Base-by-base conservation (phyloP, 441 rosid genomes). In the Jatropha multifida region DNA sequence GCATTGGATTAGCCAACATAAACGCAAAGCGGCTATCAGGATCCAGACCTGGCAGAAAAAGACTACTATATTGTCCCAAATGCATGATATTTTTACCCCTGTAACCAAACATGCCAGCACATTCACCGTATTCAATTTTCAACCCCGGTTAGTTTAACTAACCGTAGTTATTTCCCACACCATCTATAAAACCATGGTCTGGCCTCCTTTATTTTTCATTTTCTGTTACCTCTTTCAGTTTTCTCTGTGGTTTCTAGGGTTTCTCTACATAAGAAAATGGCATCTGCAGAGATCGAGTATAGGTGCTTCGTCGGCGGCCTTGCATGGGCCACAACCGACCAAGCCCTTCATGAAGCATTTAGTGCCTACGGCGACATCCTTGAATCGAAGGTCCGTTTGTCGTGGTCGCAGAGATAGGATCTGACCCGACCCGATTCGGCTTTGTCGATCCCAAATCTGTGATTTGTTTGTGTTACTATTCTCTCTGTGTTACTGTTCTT, bases 381-480 rank as follows among this genome's bases (percentile, higher is more conserved):
- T 77, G 99, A 94, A 76, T 93, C 97, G 94, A 94, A 94, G 99
- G 97, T 94, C 96, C 75, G 94, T 93, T 88, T 74, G 90, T 71
- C 74, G 92, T 86, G 85, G 87, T 77, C 78, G 81, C 90, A 80
- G 90, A 80, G 88, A 87, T 90, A 85, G 87, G 90, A 86, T 81
- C 88, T 76, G 87, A 72, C 85, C 87, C 80, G 88, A 88, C 82
- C 84, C 71, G 65, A 54, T 72, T 75, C 81, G 65, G 90, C 83
- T 61, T 58, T 66, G 72, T 72, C 78, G 84, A 85, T 86, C 88
- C 84, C 77, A 72, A 79, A 75, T 87, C 90, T 82, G 83, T 85
- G 88, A 83, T n/a, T 89, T 88, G 87, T 87, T 86, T 82, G 84
- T 90, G 92, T 90, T 90, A 86, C 96, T 88, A 78, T 84, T 83